Conservation (phyloP, 441 rosid species). For the Arabidopsis hybrid region DNA sequence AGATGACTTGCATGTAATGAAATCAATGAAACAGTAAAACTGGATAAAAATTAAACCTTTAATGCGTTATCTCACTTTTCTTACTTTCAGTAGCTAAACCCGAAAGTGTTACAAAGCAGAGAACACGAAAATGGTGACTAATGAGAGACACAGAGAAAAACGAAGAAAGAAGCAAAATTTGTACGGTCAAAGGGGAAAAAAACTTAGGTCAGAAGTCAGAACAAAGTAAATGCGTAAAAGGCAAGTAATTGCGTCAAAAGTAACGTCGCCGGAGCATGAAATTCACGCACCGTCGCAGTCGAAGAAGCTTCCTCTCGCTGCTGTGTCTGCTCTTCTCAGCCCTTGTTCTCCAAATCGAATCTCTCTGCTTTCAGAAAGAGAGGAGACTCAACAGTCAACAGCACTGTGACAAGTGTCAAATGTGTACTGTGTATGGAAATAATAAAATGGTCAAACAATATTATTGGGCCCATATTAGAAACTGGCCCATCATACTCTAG, state of each 20-base stretch:
- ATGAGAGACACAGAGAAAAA: not conserved
- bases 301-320: slow-evolving; percentile 6
- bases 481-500: too few species aligned
- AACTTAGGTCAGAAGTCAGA: not conserved
- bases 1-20: slow-evolving; percentile 12
- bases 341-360: not conserved
- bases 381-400: not conserved
- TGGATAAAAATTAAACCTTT: not conserved
- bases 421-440: not conserved
- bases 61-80: not conserved
- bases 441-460: not conserved
- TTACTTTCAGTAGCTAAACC: not conserved
- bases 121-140: not conserved
- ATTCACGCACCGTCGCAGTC: not conserved
- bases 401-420: not conserved
- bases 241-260: not conserved
- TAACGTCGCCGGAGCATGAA: slow-evolving; percentile 19
- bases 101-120: not conserved
- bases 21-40: not conserved
- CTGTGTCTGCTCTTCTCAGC: not conserved
- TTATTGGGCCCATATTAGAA: too few species aligned
- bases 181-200: not conserved
- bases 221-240: not conserved
- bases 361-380: not conserved
- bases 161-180: not conserved